Conservation (phyloP, 139 green algal genomes). For the Closterium sp. region DNA sequence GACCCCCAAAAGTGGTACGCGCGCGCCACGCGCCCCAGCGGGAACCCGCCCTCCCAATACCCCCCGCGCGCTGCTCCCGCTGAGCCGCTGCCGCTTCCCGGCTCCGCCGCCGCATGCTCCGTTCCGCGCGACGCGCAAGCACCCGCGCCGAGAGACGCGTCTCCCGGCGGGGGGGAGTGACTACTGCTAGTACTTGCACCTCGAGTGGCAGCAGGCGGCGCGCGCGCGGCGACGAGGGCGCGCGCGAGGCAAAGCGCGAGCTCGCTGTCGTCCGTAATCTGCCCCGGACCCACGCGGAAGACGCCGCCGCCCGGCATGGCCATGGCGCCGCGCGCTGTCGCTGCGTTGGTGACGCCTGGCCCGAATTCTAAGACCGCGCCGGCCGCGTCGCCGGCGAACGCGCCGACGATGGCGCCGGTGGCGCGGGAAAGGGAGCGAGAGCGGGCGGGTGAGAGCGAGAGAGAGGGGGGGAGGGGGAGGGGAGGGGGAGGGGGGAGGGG, state of each 20-base stretch:
- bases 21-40: not conserved
- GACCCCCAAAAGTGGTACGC: not conserved
- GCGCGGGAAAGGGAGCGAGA: not conserved
- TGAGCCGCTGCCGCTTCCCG: not conserved
- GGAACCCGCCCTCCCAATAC: not conserved
- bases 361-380: not conserved
- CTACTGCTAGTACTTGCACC: not conserved
- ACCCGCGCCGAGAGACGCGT: not conserved
- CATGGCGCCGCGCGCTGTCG: not conserved
- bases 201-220: not conserved
- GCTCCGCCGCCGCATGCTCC: not conserved
- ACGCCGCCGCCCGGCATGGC: constrained; percentile 7
- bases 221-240: not conserved
- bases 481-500: no score
- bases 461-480: not conserved
- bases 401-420: constrained; percentile 3
- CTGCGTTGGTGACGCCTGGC: not conserved
- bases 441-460: not conserved
- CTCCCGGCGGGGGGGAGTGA: not conserved
- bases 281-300: not conserved
- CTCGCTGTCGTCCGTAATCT: constrained; percentile 12
- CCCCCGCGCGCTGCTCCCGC: not conserved
- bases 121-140: not conserved
- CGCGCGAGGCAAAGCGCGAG: not conserved
- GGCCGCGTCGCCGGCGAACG: not conserved